phyloP scores from a whole-genome alignment of 331 rosid genomes.

The Saraca asoca region DNA sequence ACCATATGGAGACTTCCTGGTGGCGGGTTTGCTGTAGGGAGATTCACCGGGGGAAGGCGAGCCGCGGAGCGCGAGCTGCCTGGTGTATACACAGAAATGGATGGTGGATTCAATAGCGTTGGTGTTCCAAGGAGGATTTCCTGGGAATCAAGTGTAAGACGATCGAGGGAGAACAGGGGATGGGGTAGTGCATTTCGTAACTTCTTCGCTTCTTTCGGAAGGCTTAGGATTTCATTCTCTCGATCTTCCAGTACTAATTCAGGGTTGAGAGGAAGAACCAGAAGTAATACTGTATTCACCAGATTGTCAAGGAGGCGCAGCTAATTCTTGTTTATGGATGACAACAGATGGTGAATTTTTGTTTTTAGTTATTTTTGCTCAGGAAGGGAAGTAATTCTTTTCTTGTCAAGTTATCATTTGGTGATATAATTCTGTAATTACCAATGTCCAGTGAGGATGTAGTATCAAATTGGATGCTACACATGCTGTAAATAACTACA shows the following conservation, averaged over 20 bases:
- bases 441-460: constrained; percentile 21
- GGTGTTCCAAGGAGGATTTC: constrained; percentile 60
- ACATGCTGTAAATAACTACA: constrained; percentile 52
- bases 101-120: constrained; percentile 60
- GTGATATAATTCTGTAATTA: constrained; percentile 23
- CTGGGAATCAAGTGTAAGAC: constrained; percentile 48
- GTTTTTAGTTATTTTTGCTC: background rate
- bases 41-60: constrained; percentile 67
- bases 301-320: constrained; percentile 46
- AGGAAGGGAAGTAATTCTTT: background rate
- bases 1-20: constrained; percentile 79
- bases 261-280: constrained; percentile 33
- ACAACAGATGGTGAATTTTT: constrained; percentile 36
- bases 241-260: constrained; percentile 39
- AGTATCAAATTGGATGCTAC: constrained; percentile 36
- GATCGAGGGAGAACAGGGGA: constrained; percentile 59
- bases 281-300: constrained; percentile 40
- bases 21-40: constrained; percentile 75
- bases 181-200: constrained; percentile 43
- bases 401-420: constrained; percentile 20
- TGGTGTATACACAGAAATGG: constrained; percentile 70
- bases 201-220: constrained; percentile 51
- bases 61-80: constrained; percentile 71
- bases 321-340: constrained; percentile 40
- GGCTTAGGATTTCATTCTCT: constrained; percentile 50